Evolutionary conservation across 1,284 basidiomycete genomes (phyloP).

Genomic region (Fomitopsis betulina): DNA sequence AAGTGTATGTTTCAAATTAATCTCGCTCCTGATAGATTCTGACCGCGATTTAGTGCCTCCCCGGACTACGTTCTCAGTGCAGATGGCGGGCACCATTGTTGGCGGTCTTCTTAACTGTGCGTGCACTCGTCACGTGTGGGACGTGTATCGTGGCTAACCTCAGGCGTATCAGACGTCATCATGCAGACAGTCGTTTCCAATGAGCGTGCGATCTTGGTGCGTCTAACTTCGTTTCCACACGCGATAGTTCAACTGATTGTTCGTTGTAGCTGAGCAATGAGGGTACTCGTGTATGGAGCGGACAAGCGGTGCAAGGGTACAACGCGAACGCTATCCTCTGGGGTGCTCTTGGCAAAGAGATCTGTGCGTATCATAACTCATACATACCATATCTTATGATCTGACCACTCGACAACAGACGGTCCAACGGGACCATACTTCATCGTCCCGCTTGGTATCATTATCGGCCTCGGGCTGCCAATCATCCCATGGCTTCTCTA

Average conservation of each 20-base stretch:
- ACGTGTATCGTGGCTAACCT: not conserved
- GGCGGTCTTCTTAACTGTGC: constrained; percentile 24
- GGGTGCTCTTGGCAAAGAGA: constrained; percentile 43
- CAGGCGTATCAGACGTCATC: constrained; percentile 15
- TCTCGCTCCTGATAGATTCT: not conserved
- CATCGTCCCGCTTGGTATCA: constrained; percentile 20
- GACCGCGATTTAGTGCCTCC: not conserved
- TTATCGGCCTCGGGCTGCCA: constrained; percentile 47
- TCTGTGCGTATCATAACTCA: constrained; percentile 24
- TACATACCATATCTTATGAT: not conserved
- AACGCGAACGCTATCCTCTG: constrained; percentile 51
- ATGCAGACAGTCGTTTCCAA: constrained; percentile 23
- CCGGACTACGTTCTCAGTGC: constrained; percentile 43
- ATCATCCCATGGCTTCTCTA: constrained; percentile 51
- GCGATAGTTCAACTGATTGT: not conserved
- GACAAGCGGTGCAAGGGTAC: constrained; percentile 37
- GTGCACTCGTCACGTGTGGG: not conserved
- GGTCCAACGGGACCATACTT: constrained; percentile 31
- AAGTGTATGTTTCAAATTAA: constrained; percentile 38
- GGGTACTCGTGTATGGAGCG: constrained; percentile 46
- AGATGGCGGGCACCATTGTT: constrained; percentile 46
- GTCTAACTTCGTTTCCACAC: not conserved
- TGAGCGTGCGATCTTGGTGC: constrained; percentile 19
- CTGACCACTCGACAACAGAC: constrained; percentile 25
- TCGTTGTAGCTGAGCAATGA: constrained; percentile 32